These are phyloP conservation scores for Skeletonema marinoi DNA, from an alignment of 108 stramenopile species.

Conservation along the genomic window DNA sequence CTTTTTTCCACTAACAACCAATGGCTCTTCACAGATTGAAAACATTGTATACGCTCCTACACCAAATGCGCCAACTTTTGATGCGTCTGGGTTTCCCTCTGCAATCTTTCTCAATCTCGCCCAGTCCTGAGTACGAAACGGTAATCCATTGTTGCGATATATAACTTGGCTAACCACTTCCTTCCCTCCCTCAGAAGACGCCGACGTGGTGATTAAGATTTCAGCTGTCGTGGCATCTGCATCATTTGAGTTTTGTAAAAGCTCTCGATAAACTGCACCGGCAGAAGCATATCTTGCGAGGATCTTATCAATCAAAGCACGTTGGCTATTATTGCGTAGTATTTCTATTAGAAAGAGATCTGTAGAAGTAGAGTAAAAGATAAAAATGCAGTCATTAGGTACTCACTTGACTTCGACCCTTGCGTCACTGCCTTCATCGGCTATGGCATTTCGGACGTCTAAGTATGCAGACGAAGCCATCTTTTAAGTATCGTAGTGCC, in stretches of 20 bases:
- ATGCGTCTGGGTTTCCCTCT: conserved; percentile 84
- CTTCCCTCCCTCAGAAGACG: neutral
- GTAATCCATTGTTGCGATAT: conserved; percentile 81
- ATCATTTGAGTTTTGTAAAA: conserved; percentile 87
- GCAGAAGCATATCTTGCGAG: conserved; percentile 83
- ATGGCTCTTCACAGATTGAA: conserved; percentile 80
- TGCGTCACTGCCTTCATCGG: conserved; percentile 50
- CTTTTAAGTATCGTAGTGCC: no score
- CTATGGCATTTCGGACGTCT: conserved; percentile 36
- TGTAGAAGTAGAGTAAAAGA: no score
- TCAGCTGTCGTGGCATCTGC: conserved; percentile 80
- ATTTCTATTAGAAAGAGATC: no score
- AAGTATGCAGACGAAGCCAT: conserved; percentile 25
- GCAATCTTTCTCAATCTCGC: conserved; percentile 80
- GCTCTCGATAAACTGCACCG: conserved; percentile 82
- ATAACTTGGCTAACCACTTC: conserved; percentile 65
- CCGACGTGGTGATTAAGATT: conserved; percentile 68
- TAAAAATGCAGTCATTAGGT: no score
- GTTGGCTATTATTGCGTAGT: conserved; percentile 32
- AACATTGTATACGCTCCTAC: conserved; percentile 92
- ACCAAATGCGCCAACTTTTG: conserved; percentile 81
- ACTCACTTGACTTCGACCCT: conserved; percentile 74
- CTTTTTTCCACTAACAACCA: conserved; percentile 64
- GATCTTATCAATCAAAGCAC: conserved; percentile 91
- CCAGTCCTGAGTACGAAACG: conserved; percentile 87